phyloP scores from a whole-genome alignment of 2,329 filamentous ascomycete genomes.

The Gliomastix tumulicola region DNA sequence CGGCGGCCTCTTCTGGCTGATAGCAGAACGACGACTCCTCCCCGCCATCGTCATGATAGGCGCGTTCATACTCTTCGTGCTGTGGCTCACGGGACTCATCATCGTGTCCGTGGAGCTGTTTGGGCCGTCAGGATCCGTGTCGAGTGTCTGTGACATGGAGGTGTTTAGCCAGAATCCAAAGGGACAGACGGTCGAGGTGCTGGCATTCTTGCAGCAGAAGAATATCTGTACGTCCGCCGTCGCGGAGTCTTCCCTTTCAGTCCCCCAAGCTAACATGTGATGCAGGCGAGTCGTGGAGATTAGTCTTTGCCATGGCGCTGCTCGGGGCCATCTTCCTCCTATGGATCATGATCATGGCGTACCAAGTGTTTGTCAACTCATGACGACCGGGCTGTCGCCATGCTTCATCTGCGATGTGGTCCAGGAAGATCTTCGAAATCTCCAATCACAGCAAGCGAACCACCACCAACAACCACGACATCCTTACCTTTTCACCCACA shows the following conservation, averaged over 20 bases:
- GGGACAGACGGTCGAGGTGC: constrained; percentile 44
- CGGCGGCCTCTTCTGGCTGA: constrained; percentile 54
- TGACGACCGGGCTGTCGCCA: too few relatives aligned
- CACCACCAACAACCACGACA: too few relatives aligned
- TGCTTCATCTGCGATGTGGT: not conserved
- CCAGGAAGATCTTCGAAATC: too few relatives aligned
- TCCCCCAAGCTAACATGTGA: constrained; percentile 8
- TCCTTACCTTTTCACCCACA: too few relatives aligned
- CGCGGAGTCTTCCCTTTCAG: not conserved
- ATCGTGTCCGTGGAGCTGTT: constrained; percentile 57
- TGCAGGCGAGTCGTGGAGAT: constrained; percentile 55
- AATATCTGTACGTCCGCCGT: constrained; percentile 48
- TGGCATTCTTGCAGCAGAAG: constrained; percentile 58
- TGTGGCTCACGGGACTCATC: constrained; percentile 62
- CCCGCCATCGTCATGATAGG: constrained; percentile 57
- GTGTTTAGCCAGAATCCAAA: constrained; percentile 44
- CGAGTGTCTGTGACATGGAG: constrained; percentile 49
- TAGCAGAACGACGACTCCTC: constrained; percentile 52
- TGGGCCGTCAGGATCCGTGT: constrained; percentile 52
- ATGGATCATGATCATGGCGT: constrained; percentile 65
- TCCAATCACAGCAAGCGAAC: too few relatives aligned
- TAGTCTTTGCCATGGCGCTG: constrained; percentile 56
- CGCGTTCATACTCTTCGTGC: constrained; percentile 57
- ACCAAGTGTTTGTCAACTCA: constrained; percentile 51
- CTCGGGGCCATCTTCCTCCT: constrained; percentile 53